These are phyloP conservation scores for Quillaja saponaria DNA, from an alignment of 306 rosid species.

Conservation along the genomic window DNA sequence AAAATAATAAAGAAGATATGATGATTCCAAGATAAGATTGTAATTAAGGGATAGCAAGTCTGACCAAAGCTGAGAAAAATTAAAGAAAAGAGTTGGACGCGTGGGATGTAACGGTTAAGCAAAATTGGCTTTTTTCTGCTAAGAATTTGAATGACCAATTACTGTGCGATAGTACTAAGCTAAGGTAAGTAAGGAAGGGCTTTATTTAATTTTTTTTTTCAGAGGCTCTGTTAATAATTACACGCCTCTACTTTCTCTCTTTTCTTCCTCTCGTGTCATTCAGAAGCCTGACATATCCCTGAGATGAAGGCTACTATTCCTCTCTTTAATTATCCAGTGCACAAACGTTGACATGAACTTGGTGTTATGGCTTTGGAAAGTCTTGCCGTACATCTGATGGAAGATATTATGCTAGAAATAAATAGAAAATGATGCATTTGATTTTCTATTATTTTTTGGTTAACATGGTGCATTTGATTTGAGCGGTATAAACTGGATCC, in stretches of 20 bases:
- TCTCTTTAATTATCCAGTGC: conserved; percentile 22
- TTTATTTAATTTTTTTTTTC: background rate
- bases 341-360: conserved; percentile 71
- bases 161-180: conserved; percentile 30
- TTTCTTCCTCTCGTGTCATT: conserved; percentile 20
- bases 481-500: too few species aligned
- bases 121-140: conserved; percentile 52
- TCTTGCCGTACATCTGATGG: conserved; percentile 49
- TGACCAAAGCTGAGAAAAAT: conserved; percentile 40
- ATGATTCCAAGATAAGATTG: conserved; percentile 41
- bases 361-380: conserved; percentile 15
- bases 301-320: conserved; percentile 12
- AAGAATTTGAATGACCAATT: conserved; percentile 29
- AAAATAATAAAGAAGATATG: conserved; percentile 21
- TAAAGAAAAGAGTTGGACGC: conserved; percentile 60
- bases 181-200: background rate
- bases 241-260: conserved; percentile 22
- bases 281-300: conserved; percentile 43
- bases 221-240: conserved; percentile 37
- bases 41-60: conserved; percentile 42
- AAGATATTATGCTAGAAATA: conserved; percentile 18
- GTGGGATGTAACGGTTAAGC: conserved; percentile 75
- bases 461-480: conserved; percentile 9
- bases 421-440: too few species aligned
- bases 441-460: too few species aligned